Conservation (phyloP, 768 basidiomycete genomes). For the Rhizopogon vinicolor region DNA sequence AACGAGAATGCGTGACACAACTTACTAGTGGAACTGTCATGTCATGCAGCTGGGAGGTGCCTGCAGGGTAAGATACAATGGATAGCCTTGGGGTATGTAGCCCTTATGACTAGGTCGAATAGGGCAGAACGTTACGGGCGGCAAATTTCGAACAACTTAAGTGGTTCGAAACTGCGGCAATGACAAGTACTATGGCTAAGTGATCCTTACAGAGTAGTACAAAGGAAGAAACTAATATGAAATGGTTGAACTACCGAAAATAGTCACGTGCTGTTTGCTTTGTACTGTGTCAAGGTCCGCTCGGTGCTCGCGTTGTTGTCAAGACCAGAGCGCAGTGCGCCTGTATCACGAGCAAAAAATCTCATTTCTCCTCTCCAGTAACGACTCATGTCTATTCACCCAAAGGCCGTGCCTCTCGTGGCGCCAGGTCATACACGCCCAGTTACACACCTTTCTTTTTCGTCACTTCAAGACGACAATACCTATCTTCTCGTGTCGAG, state of each 20-base stretch:
- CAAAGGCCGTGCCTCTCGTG: conserved; percentile 74
- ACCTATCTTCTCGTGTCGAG: conserved; percentile 90
- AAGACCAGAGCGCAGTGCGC: conserved; percentile 49
- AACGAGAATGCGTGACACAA: too few species aligned
- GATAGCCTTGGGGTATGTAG: too few species aligned
- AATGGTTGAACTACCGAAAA: background rate
- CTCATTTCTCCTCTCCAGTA: conserved; percentile 1
- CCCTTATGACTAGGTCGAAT: too few species aligned
- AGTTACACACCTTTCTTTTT: conserved; percentile 93
- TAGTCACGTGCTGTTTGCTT: background rate
- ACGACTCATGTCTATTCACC: conserved; percentile 56
- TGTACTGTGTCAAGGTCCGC: background rate
- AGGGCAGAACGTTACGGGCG: too few species aligned
- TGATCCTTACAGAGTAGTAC: too few species aligned
- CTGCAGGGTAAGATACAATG: too few species aligned
- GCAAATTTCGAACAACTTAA: too few species aligned
- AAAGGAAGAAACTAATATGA: too few species aligned
- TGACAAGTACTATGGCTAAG: too few species aligned
- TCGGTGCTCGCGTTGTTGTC: background rate
- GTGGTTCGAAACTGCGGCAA: too few species aligned
- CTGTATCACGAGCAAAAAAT: conserved; percentile 13
- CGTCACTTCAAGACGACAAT: conserved; percentile 76
- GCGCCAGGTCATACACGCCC: conserved; percentile 84
- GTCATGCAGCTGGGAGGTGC: too few species aligned
- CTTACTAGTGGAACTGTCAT: too few species aligned